Conservation (phyloP, 805 yeast species). For the Candida maesae region DNA sequence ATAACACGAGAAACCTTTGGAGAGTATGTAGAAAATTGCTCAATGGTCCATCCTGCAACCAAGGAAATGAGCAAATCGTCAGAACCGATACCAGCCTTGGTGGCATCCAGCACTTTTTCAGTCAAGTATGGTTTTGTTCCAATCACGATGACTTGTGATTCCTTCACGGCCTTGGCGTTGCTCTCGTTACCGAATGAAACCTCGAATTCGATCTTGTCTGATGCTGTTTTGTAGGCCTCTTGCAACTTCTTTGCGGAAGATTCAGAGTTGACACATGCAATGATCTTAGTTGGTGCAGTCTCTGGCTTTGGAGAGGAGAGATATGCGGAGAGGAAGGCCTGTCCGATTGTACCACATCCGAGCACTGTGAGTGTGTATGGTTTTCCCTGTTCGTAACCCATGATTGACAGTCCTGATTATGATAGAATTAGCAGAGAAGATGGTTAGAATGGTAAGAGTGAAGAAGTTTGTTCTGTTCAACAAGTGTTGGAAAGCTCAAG, state of each 20-base stretch:
- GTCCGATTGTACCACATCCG: conserved; percentile 96
- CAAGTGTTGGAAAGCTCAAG: no score
- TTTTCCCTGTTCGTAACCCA: conserved; percentile 11
- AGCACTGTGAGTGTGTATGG: conserved; percentile 66
- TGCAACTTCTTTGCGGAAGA: conserved; percentile 47
- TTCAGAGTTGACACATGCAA: conserved; percentile 69
- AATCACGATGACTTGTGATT: conserved; percentile 68
- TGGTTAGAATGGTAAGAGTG: neutral
- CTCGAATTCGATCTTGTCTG: conserved; percentile 44
- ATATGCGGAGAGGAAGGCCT: conserved; percentile 83
- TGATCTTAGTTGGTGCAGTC: conserved; percentile 63
- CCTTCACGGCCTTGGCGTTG: conserved; percentile 55
- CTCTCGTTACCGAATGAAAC: conserved; percentile 42
- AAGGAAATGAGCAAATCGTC: conserved; percentile 67
- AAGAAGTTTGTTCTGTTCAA: neutral
- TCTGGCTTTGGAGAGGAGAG: conserved; percentile 40
- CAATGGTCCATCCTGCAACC: conserved; percentile 90
- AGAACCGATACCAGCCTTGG: conserved; percentile 32
- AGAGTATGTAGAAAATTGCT: conserved; percentile 52
- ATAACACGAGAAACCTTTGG: conserved; percentile 78
- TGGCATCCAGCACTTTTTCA: conserved; percentile 47
- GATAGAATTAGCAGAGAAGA: neutral
- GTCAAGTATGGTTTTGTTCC: conserved; percentile 89
- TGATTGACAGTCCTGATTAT: neutral
- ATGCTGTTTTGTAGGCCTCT: conserved; percentile 39